Base-by-base conservation (phyloP, 805 yeast genomes). In the Isabelozyma heimii region DNA sequence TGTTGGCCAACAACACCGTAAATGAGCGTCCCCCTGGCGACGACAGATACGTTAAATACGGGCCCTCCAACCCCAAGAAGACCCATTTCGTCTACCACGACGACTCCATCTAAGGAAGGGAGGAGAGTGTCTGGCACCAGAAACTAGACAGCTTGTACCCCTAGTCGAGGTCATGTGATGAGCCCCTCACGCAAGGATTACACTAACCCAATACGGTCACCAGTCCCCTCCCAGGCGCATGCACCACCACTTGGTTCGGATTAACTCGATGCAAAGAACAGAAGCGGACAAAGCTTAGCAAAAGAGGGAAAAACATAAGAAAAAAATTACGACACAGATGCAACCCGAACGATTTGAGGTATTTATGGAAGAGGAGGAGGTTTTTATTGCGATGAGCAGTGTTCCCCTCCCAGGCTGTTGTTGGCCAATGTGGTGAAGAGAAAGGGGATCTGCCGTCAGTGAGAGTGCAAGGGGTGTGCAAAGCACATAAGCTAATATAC, bases 1-100 rank as follows among this genome's bases (percentile, higher is more conserved):
- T 86, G 83, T 63, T 86, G 40, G 72, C 72, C 9, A 74, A 79
- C 2, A 86, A 86, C 55, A 56, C 56, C 0, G 48, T 61, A 10
- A 53, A 62, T 30, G 74, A 78, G 52, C 68, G 85, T 45, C 92
- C 92, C 0, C 77, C 78, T 2, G 90, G 77, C 51, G 82, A 86
- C 58, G 65, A 51, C 0, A 42, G 49, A 2, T 85, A 86, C 54
- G 76, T 80, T 16, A 56, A 52, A 14, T 57, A 52, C 33, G 91
- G 88, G 0, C 87, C 90, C 0, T 51, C 57, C 15, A 79, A 84
- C 60, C 91, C 92, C 3, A 67, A 76, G 44, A 62, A 64, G 45
- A 62, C 76, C 1, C 61, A 59, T 6, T 85, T 83, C 61, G 67
- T 65, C 1, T 85, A 82, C 61, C 84, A 86, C 55, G 91, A 85